phyloP scores from a whole-genome alignment of 2,329 filamentous ascomycete species.

The Knoxdaviesia proteae region DNA sequence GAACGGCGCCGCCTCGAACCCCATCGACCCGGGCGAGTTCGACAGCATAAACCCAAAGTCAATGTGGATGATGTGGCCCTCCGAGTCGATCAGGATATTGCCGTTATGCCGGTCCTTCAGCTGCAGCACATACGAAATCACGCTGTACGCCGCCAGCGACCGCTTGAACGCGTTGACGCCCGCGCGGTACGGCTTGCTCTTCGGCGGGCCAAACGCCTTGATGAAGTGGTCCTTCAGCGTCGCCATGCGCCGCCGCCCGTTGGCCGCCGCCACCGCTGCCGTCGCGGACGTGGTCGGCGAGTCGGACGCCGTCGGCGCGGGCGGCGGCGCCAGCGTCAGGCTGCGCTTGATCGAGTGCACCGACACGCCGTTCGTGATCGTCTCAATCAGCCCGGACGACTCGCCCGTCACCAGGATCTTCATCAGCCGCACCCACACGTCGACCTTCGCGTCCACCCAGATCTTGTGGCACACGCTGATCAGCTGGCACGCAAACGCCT shows the following conservation, averaged over 20 bases:
- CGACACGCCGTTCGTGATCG: conserved; percentile 76
- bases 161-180: conserved; percentile 63
- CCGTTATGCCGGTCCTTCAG: conserved; percentile 76
- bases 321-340: conserved; percentile 44
- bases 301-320: neutral
- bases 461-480: conserved; percentile 67
- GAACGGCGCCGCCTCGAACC: conserved; percentile 72
- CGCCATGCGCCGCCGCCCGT: conserved; percentile 55
- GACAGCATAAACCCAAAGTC: conserved; percentile 84
- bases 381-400: conserved; percentile 68
- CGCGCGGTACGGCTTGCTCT: conserved; percentile 46
- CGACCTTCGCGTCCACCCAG: conserved; percentile 52
- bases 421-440: conserved; percentile 82
- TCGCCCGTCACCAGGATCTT: conserved; percentile 71
- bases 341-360: conserved; percentile 69
- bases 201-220: conserved; percentile 54
- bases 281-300: too few relatives aligned
- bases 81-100: conserved; percentile 68
- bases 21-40: conserved; percentile 66
- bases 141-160: conserved; percentile 68
- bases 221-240: conserved; percentile 66
- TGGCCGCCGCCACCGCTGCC: conserved; percentile 45
- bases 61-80: conserved; percentile 73
- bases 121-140: conserved; percentile 67
- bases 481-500: conserved; percentile 71